Evolutionary conservation across 768 basidiomycete genomes (phyloP), one percentile per base, ranked within the genome.

Genomic region (Auriculariales sp.): DNA sequence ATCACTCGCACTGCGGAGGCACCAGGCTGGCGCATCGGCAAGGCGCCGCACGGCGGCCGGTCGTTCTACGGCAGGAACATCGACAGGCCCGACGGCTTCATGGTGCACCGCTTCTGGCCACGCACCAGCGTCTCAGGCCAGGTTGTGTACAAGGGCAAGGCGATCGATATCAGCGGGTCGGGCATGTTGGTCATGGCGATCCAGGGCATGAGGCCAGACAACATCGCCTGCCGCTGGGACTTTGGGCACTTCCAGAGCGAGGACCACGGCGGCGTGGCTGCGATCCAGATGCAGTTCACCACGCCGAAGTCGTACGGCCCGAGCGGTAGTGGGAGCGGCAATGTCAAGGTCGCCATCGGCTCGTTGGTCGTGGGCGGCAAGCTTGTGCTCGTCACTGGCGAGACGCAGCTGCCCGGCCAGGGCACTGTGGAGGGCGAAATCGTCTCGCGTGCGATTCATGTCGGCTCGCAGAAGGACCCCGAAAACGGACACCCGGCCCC

Each of bases 141-240:
- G 55, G 59, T 93, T 63, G 75, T 85, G 45, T 63, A 69, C 54
- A 74, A 78, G 28, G 87, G 86, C 36, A 65, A 75, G 51, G 81
- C 81, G 4, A 65, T 68, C 49, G 46, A 68, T 6, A 65, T 78
- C 49, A 62, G 74, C 28, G 86, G 84, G 36, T 68, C 74, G 31
- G 88, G 89, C 27, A 87, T 91, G 83, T 80, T 94, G 63, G 75
- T 93, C 17, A 88, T 94, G 64, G 94, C 94, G 39, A 95, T 98
- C 62, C 94, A 98, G 62, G 95, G 94, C 63, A 94, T 99, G 90
- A 78, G 91, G 6, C 92, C 94, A 46, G 87, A 99, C 66, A 75
- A 90, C 50, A 79, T 95, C 57, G 95, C 95, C 12, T 71, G 87
- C 17, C 68, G 83, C 7, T 99, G 95, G 95, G 97, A 98, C 69